These are phyloP conservation scores for Candida frijolesensis DNA, from an alignment of 1,139 yeast genomes.

Conservation along the genomic window DNA sequence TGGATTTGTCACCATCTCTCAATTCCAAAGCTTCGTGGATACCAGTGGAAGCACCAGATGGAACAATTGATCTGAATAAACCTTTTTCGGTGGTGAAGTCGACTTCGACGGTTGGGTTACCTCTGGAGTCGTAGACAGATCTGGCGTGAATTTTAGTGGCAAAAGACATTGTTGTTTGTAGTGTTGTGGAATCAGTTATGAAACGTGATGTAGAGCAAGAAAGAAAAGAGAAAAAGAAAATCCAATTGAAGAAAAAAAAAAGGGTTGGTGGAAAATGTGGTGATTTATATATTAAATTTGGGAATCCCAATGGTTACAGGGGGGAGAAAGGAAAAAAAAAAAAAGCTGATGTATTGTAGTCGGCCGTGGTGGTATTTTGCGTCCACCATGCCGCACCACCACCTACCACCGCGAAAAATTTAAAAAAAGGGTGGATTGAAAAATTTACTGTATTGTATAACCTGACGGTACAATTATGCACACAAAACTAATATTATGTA, in stretches of 20 bases:
- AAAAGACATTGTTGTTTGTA: slow-evolving; percentile 31
- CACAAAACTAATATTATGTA: not conserved
- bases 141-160: slow-evolving; percentile 73
- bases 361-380: too few species aligned
- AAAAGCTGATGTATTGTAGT: too few species aligned
- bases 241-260: slow-evolving; percentile 1
- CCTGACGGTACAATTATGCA: slow-evolving; percentile 5
- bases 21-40: slow-evolving; percentile 92
- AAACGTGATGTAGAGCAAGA: slow-evolving; percentile 12
- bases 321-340: not conserved
- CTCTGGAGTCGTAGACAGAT: slow-evolving; percentile 96
- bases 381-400: too few species aligned
- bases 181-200: slow-evolving; percentile 4
- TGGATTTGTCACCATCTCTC: slow-evolving; percentile 91
- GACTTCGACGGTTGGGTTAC: slow-evolving; percentile 97
- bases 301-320: not conserved
- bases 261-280: not conserved
- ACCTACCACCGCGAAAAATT: not conserved
- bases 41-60: slow-evolving; percentile 98
- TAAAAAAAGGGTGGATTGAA: slow-evolving; percentile 1
- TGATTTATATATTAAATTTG: slow-evolving; percentile 2
- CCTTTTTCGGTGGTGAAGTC: slow-evolving; percentile 87
- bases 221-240: slow-evolving; percentile 14
- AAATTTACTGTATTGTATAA: slow-evolving; percentile 1
- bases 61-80: slow-evolving; percentile 88